Conservation (phyloP, 495 filamentous ascomycete species). For the Hypoxylon intermedium region DNA sequence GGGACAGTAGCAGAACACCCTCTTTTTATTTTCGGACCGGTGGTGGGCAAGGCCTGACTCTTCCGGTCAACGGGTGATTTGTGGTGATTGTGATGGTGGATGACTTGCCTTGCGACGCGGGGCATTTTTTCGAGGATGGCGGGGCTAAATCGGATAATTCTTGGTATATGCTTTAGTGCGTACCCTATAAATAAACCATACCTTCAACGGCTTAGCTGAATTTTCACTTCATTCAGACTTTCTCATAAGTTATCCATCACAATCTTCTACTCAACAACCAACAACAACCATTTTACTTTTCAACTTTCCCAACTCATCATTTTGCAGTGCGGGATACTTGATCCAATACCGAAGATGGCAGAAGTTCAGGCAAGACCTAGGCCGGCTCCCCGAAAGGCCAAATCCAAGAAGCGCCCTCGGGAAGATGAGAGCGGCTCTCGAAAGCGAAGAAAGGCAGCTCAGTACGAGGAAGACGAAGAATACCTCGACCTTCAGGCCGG, state of each 20-base stretch:
- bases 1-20: background rate
- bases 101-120: no score
- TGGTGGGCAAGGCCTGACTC: slow-evolving; percentile 28
- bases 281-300: no score
- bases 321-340: slow-evolving; percentile 2
- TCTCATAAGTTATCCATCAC: no score
- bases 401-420: slow-evolving; percentile 49
- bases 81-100: slow-evolving; percentile 18
- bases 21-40: slow-evolving; percentile 14
- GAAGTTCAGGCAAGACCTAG: slow-evolving; percentile 7
- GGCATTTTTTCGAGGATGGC: slow-evolving; percentile 34
- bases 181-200: slow-evolving; percentile 23
- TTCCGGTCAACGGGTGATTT: slow-evolving; percentile 27
- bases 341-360: slow-evolving; percentile 5
- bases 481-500: slow-evolving; percentile 66
- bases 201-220: slow-evolving; percentile 30
- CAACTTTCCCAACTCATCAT: background rate
- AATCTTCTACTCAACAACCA: slow-evolving; percentile 1
- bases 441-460: slow-evolving; percentile 63
- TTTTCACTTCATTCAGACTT: slow-evolving; percentile 21
- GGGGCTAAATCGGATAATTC: slow-evolving; percentile 17
- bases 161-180: background rate
- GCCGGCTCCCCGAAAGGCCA: slow-evolving; percentile 28
- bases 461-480: slow-evolving; percentile 61
- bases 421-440: slow-evolving; percentile 48